Base-by-base conservation (phyloP, 164 flowering plant genomes). In the Berberis vulgaris region DNA sequence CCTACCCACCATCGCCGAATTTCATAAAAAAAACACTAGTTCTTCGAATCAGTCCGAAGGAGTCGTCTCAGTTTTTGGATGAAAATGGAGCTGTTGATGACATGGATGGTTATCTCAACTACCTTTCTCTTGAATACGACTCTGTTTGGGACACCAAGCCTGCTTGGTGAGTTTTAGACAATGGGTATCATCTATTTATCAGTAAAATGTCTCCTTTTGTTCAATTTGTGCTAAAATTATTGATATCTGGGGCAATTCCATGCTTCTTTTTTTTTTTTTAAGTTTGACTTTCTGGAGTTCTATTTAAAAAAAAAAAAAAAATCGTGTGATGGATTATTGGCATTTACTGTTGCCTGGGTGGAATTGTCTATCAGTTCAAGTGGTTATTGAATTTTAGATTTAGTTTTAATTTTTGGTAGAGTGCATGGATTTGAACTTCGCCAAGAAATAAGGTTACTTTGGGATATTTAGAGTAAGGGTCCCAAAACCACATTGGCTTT, bases 61-160 rank as follows among this genome's bases (percentile, higher is more conserved):
- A 52, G 13, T 52, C 54, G 12, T 52, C 54, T 52, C 11, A 52
- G n/a, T 52, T 7, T 52, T 7, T 52, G 54, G 89, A 87, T 59
- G 91, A 84, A 65, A 65, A 84, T 49, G 97, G 91, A 2, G 84
- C 56, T 4, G 83, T 88, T 43, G 85, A 89, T 3, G 97, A 89
- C 67, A 88, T 89, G 96, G 91, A 88, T 62, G 89, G 87, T 40
- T 93, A 85, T 77, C 79, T 93, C 64, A 86, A 93, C 73, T 50
- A 82, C 63, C 91, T 89, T 56, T 86, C 97, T 55, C 94, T 90
- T 5, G 98, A 93, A 69, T 93, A 93, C 59, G 98, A 93, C 58
- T 86, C 98, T n/a, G 96, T 93, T 49, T 93, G 98, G 98, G 98
- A 93, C 79, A 93, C 98, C 69, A 92, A 92, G 49, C 98, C 98